phyloP scores from a whole-genome alignment of 805 yeast species.

The Lachancea dasiensis region DNA sequence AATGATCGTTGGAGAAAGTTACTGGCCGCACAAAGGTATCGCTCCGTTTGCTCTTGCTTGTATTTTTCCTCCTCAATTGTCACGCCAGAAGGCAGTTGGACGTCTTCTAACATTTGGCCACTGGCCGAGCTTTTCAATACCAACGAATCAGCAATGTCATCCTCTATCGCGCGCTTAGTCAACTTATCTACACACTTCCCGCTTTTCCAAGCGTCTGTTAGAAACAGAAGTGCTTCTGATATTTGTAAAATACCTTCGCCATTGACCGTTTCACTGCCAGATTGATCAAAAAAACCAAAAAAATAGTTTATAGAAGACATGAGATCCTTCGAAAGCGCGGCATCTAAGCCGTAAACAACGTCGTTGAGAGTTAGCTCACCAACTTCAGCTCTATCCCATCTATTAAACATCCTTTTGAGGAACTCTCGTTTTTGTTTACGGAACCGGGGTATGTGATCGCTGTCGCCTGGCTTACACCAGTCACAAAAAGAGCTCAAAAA shows the following conservation, averaged over 20 bases:
- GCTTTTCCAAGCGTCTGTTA: conserved; percentile 84
- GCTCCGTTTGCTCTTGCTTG: conserved; percentile 59
- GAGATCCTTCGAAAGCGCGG: conserved; percentile 62
- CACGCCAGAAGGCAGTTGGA: conserved; percentile 52
- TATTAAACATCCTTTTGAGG: conserved; percentile 54
- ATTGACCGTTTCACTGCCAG: conserved; percentile 54
- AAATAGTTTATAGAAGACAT: conserved; percentile 75
- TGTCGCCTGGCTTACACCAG: conserved; percentile 50
- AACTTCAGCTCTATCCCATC: conserved; percentile 59
- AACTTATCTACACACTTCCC: conserved; percentile 57
- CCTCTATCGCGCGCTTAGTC: conserved; percentile 58
- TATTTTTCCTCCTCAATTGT: conserved; percentile 57
- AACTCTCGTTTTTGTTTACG: conserved; percentile 40
- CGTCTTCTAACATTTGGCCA: conserved; percentile 33
- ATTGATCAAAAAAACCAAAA: conserved; percentile 65
- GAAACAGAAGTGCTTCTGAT: conserved; percentile 78
- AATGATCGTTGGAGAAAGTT: conserved; percentile 81
- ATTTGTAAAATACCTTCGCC: conserved; percentile 75
- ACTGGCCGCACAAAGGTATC: conserved; percentile 84
- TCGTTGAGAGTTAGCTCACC: conserved; percentile 62
- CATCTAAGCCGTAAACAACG: conserved; percentile 67
- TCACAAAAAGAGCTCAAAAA: conserved; percentile 78
- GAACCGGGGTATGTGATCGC: conserved; percentile 32
- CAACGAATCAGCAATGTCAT: conserved; percentile 59
- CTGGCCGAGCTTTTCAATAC: conserved; percentile 30